phyloP scores from a whole-genome alignment of 106 monocot genomes.

The Apostasia shenzhenica region DNA sequence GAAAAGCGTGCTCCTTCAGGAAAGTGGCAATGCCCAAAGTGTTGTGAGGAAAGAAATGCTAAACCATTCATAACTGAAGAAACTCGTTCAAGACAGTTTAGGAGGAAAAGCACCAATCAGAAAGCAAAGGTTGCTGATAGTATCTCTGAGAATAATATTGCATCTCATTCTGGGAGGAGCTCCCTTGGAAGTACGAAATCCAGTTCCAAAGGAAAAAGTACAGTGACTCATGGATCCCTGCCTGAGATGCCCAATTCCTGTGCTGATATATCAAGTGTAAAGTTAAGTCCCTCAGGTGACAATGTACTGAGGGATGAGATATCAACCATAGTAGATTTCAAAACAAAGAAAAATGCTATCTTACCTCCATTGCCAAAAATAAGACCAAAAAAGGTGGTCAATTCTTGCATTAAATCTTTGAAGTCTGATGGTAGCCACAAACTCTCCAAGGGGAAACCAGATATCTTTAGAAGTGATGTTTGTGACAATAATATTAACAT shows the following conservation, averaged over 20 bases:
- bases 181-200: conserved; percentile 18
- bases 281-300: conserved; percentile 24
- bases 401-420: conserved; percentile 16
- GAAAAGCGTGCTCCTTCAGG: conserved; percentile 69
- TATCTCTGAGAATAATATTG: conserved; percentile 17
- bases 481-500: conserved; percentile 18
- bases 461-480: conserved; percentile 13
- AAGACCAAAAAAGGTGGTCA: conserved; percentile 22
- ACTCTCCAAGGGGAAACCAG: conserved; percentile 20
- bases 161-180: conserved; percentile 14
- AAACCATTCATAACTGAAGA: conserved; percentile 22
- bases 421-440: conserved; percentile 19
- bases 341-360: conserved; percentile 18
- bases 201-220: conserved; percentile 37
- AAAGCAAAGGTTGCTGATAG: conserved; percentile 25
- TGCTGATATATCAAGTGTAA: conserved; percentile 27
- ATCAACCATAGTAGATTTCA: conserved; percentile 2
- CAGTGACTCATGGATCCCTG: conserved; percentile 3
- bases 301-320: conserved; percentile 13
- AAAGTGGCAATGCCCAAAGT: conserved; percentile 78
- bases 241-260: conserved; percentile 21
- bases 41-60: conserved; percentile 38
- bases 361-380: conserved; percentile 15
- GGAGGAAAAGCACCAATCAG: conserved; percentile 33
- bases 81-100: conserved; percentile 33